Evolutionary conservation across 2,329 filamentous ascomycete species (phyloP), one percentile per base, ranked within the genome.

Genomic region (Apiospora arundinis): DNA sequence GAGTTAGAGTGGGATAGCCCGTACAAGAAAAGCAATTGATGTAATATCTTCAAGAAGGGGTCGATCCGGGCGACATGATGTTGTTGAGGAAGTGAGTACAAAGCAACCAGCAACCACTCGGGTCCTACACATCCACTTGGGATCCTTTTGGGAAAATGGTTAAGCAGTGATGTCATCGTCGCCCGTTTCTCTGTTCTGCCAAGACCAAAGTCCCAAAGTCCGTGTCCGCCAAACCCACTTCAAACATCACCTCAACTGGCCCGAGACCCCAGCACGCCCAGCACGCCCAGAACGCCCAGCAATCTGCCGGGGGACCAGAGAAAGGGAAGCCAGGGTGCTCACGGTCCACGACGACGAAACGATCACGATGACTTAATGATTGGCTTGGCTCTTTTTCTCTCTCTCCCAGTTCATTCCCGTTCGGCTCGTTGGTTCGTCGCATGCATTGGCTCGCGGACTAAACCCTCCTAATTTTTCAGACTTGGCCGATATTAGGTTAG

Each of bases 351-450:
- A 56, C 49, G 16, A 21, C 28, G 16, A 56, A 32, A 56, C 49
- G 52, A 60, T 60, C 52, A 21, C 52, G 28, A 37, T 60, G 52
- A 60, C 28, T 37, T 60, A 60, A 60, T 60, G 28, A 12, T 16
- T 45, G 42, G 49, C 49, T 56, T 56, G 14, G 25, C 49, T 18
- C n/a, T 6, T 56, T 14, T 60, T 37, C 18, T 21, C 52, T 32
- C 14, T 11, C 21, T 32, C 6, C 32, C 32, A 32, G 32, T 32
- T 60, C 52, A 60, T 60, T 60, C 21, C 52, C 28, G 2, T 45
- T 45, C 6, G 2, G 42, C 16, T 23, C n/a, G 48, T 49, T 9
- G 48, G n/a, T n/a, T n/a, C 48, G 5, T 48, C 45, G 18, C 45
- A 42, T 42, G 40, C 45, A 48, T 49, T 21, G 11, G 25, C 56